Evolutionary conservation across 2,329 filamentous ascomycete genomes (phyloP).

Genomic region (Calonectria ilicicola): DNA sequence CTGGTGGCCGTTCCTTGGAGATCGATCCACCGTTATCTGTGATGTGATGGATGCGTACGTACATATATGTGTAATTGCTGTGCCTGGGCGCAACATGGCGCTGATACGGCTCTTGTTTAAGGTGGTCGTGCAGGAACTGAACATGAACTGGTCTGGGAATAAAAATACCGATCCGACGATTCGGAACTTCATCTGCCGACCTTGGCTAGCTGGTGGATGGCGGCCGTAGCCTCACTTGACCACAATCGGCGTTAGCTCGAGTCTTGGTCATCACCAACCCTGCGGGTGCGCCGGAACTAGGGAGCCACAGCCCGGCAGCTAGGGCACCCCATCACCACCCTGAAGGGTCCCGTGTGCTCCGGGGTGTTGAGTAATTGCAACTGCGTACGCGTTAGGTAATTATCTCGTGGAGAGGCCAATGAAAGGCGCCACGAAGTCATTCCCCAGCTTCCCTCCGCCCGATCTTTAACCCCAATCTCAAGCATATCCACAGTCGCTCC

Average conservation of each 20-base stretch:
- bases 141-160: background rate
- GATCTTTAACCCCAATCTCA: slow-evolving; percentile 15
- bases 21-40: slow-evolving; percentile 21
- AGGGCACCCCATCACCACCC: slow-evolving; percentile 8
- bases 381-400: slow-evolving; percentile 21
- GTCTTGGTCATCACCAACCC: background rate
- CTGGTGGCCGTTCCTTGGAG: background rate
- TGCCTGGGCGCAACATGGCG: background rate
- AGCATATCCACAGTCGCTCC: slow-evolving; percentile 2
- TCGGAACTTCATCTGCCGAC: slow-evolving; percentile 19
- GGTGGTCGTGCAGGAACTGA: background rate
- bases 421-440: background rate
- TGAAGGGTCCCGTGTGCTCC: background rate
- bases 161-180: slow-evolving; percentile 14
- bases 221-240: slow-evolving; percentile 2
- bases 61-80: background rate
- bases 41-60: background rate
- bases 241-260: background rate
- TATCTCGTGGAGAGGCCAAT: slow-evolving; percentile 8
- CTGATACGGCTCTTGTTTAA: slow-evolving; percentile 6
- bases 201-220: background rate
- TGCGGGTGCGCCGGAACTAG: slow-evolving; percentile 17
- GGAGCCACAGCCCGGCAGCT: slow-evolving; percentile 8
- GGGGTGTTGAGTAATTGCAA: slow-evolving; percentile 17
- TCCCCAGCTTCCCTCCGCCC: slow-evolving; percentile 19